Base-by-base conservation (phyloP, 371 early-diverging fungal species). In the Mucor irregularis region DNA sequence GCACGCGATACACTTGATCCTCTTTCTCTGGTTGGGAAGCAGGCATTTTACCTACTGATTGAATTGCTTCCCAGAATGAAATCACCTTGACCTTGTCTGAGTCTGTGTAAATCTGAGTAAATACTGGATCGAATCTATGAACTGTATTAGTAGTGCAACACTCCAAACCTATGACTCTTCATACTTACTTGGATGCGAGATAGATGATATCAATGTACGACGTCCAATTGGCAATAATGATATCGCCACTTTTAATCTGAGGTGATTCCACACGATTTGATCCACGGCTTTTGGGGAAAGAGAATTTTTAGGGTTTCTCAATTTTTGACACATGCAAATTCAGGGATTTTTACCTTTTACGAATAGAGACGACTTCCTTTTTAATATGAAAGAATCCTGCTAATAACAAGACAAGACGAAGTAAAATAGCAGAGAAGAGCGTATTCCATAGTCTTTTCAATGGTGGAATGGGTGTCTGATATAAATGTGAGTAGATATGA, bases 181-280 rank as follows among this genome's bases (percentile, higher is more conserved):
- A 9, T 1, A 17, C 28, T 53, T 78, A 91, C 83, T 73, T 66
- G 55, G 69, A 84, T 3, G 85, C 84, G n/a, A 92, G 68, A 49
- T 90, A 91, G 33, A 95, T 42, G 4, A 94, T 63, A 50, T 95
- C 94, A 38, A 94, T 70, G 59, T 95, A 95, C 4, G 93, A 93
- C 1, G 84, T 80, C 77, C 92, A 91, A 68, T 94, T 95, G 47
- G 90, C 73, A 10, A 93, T 70, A 42, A 93, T 87, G 4, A 95
- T 50, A 59, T 92, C 85, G 47, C 92, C 93, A 14, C 76, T 58
- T 34, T 62, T 61, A 2, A 73, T 53, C 68, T 62, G 38, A n/a
- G 49, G 24, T 9, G 49, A 39, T 30, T 38, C 53, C 4, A 26
- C 26, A 19, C 34, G 30, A 40, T 31, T 47, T 21, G 43, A 46